Conservation (phyloP, 495 filamentous ascomycete genomes). For the Hypomontagnella submonticulosa region DNA sequence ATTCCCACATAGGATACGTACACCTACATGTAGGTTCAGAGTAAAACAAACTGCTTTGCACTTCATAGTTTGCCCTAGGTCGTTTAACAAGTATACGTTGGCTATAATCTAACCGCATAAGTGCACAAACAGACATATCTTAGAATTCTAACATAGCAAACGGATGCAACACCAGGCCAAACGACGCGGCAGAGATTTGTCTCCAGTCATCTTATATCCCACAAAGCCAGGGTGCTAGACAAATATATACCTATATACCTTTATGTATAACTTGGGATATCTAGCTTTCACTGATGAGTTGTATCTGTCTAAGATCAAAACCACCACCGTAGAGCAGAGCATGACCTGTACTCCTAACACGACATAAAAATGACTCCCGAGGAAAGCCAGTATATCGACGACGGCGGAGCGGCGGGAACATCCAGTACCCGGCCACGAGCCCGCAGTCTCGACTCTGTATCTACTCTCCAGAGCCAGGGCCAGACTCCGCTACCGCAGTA, state of each 20-base stretch:
- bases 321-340: background rate
- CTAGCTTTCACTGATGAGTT: background rate
- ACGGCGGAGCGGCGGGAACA: background rate
- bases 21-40: too few relatives aligned
- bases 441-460: background rate
- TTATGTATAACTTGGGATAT: background rate
- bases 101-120: background rate
- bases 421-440: conserved; percentile 6
- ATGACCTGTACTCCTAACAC: background rate
- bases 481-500: conserved; percentile 38
- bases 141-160: conserved; percentile 22
- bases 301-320: background rate
- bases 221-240: conserved; percentile 2
- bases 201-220: background rate
- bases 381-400: background rate
- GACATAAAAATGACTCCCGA: conserved; percentile 5
- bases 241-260: background rate
- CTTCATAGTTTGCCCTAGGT: background rate
- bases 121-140: conserved; percentile 17
- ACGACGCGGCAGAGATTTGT: conserved; percentile 8
- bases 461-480: background rate
- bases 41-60: conserved; percentile 7
- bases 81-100: conserved; percentile 14
- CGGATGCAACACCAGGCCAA: conserved; percentile 15
- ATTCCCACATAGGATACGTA: background rate